Percentiles rank a stretch among this genome's conserved stretches.
These are phyloP conservation scores for Trichophaea hybrida DNA, from an alignment of 2,329 filamentous ascomycete species.

Conservation along the genomic window DNA sequence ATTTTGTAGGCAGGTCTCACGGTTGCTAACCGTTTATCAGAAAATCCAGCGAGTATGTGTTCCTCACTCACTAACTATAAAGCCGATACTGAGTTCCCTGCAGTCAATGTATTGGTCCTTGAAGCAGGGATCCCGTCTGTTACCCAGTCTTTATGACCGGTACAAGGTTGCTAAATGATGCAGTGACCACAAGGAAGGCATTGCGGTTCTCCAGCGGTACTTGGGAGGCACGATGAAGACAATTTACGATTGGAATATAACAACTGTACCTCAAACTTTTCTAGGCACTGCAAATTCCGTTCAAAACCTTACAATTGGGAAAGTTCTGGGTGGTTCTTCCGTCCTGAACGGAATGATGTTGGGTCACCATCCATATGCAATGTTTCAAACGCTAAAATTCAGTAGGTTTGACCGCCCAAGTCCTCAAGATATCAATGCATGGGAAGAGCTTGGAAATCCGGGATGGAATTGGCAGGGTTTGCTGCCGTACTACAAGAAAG, in stretches of 20 bases:
- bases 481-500: conserved; percentile 29
- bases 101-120: conserved; percentile 28
- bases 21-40: conserved; percentile 27
- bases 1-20: conserved; percentile 20
- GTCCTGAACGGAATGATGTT: conserved; percentile 35
- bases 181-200: conserved; percentile 22
- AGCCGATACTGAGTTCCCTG: background rate
- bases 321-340: conserved; percentile 33
- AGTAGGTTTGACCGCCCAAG: conserved; percentile 34
- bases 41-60: conserved; percentile 21
- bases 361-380: no score
- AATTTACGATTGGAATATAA: conserved; percentile 29
- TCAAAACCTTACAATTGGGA: conserved; percentile 28
- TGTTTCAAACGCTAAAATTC: no score
- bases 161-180: background rate
- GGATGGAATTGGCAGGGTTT: conserved; percentile 35
- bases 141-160: background rate
- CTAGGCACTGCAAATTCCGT: conserved; percentile 30
- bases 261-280: conserved; percentile 33
- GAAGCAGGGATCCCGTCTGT: conserved; percentile 24
- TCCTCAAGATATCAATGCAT: conserved; percentile 34
- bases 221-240: conserved; percentile 24
- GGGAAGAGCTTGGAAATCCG: conserved; percentile 34
- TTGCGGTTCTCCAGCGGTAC: conserved; percentile 26
- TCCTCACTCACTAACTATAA: background rate